phyloP scores from a whole-genome alignment of 2,329 filamentous ascomycete genomes.

The Apiospora arundinis region DNA sequence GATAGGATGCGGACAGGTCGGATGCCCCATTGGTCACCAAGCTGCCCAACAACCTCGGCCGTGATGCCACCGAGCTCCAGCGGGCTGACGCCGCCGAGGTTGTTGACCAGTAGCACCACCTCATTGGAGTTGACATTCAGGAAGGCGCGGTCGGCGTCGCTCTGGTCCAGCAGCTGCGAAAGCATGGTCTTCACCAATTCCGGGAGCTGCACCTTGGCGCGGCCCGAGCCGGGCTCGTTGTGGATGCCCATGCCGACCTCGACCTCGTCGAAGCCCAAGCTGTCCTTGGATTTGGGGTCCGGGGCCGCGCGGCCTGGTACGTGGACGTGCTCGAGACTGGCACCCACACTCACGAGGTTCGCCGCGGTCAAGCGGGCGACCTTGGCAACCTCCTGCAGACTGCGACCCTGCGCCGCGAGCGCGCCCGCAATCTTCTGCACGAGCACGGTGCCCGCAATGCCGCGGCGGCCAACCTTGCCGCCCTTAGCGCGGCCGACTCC shows the following conservation, averaged over 20 bases:
- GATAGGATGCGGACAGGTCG: conserved; percentile 68
- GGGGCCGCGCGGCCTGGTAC: conserved; percentile 75
- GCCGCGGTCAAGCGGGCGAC: conserved; percentile 74
- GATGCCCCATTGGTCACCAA: conserved; percentile 61
- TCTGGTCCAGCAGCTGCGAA: conserved; percentile 68
- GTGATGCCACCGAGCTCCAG: conserved; percentile 77
- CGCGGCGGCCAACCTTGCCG: conserved; percentile 90
- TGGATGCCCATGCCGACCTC: conserved; percentile 81
- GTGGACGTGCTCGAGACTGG: conserved; percentile 89
- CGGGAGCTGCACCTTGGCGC: conserved; percentile 58
- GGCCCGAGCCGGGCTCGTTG: conserved; percentile 68
- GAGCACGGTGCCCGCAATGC: conserved; percentile 89
- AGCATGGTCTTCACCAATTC: conserved; percentile 70
- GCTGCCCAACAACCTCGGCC: conserved; percentile 69
- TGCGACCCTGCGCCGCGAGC: conserved; percentile 72
- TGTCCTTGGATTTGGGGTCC: conserved; percentile 58
- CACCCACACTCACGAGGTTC: conserved; percentile 85
- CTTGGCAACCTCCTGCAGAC: conserved; percentile 73
- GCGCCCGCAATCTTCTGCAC: conserved; percentile 92
- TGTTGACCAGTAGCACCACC: conserved; percentile 75
- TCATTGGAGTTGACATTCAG: conserved; percentile 67
- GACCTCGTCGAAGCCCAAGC: conserved; percentile 61
- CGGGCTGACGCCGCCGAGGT: conserved; percentile 75
- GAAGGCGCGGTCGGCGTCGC: conserved; percentile 75
- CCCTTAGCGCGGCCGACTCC: conserved; percentile 82